Evolutionary conservation across 306 rosid species (phyloP), one percentile per base, ranked within the genome.

Genomic region (Echinosophora koreensis): DNA sequence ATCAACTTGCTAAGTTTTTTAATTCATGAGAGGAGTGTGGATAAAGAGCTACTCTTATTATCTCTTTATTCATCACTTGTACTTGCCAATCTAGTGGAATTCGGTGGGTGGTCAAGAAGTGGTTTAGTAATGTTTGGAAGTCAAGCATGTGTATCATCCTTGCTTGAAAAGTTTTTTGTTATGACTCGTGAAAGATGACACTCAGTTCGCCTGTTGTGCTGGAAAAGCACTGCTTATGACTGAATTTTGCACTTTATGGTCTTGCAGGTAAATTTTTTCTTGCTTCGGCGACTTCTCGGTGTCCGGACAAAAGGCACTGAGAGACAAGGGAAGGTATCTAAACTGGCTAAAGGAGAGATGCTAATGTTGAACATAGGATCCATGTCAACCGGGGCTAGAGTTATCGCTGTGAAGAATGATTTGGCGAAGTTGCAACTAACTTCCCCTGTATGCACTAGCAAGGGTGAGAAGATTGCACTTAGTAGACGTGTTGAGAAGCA

Each of bases 281-380:
- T 95, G 85, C 88, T 95, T 72, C 86, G 99, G 39, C 79, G 99
- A 52, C 97, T 95, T 69, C 88, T 95, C 2, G 99, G 99, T 52
- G 97, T 92, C 41, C 89, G 93, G 82, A 92, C 97, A n/a, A 92
- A 89, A 82, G 97, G 97, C 3, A 83, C 97, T 0, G 98, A 90
- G 87, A 92, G 89, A 77, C 97, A 92, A 66, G 98, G 99, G 13
- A 95, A 88, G 87, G 99, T 95, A 28, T 84, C 99, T 41, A 95
- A 92, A 81, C 88, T 93, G 56, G 83, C 88, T 0, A 95, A 92
- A 85, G 87, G 67, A 14, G 99, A 95, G 95, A 95, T 95, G 74
- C 88, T 95, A 16, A 95, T 95, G 97, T 87, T 95, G 88, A 95
- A 95, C 90, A 92, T 92, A 9, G 99, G 99, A 68, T 95, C 99